These are phyloP conservation scores for Vanilla planifolia DNA, from an alignment of 106 monocot species.

Conservation along the genomic window DNA sequence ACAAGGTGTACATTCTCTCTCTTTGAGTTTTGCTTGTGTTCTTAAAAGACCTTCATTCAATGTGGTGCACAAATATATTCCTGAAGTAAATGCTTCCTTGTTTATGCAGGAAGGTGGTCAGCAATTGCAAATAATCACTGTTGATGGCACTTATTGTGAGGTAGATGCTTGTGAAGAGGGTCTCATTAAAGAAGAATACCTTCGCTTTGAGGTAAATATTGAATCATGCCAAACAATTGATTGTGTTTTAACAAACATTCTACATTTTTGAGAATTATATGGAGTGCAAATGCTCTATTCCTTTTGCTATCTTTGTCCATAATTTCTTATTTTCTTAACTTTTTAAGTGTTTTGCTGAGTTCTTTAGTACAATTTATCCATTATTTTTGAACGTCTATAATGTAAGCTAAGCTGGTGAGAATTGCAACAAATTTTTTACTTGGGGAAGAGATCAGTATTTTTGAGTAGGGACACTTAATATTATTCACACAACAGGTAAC, in stretches of 20 bases:
- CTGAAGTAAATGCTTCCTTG: neutral
- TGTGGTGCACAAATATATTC: neutral
- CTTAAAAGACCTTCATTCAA: neutral
- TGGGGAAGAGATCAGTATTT: too few relatives aligned
- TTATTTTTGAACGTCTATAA: neutral
- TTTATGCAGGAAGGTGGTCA: slow-evolving; percentile 15
- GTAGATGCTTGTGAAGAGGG: slow-evolving; percentile 13
- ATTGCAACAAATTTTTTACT: too few relatives aligned
- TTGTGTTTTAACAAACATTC: too few relatives aligned
- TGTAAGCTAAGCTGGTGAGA: too few relatives aligned
- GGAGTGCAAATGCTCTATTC: neutral
- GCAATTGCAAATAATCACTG: slow-evolving; percentile 1
- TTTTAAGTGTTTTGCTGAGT: neutral
- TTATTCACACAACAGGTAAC: too few relatives aligned
- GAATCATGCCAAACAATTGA: neutral
- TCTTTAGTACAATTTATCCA: neutral
- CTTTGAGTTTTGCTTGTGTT: neutral
- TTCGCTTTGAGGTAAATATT: slow-evolving; percentile 73
- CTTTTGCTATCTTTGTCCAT: neutral
- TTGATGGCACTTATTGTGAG: neutral
- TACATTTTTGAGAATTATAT: neutral
- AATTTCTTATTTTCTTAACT: neutral
- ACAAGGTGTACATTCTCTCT: neutral
- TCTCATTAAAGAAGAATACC: slow-evolving; percentile 31
- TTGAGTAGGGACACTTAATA: too few relatives aligned